Evolutionary conservation across 2,329 filamentous ascomycete genomes (phyloP).

Genomic region (Monilinia vaccinii-corymbosi): DNA sequence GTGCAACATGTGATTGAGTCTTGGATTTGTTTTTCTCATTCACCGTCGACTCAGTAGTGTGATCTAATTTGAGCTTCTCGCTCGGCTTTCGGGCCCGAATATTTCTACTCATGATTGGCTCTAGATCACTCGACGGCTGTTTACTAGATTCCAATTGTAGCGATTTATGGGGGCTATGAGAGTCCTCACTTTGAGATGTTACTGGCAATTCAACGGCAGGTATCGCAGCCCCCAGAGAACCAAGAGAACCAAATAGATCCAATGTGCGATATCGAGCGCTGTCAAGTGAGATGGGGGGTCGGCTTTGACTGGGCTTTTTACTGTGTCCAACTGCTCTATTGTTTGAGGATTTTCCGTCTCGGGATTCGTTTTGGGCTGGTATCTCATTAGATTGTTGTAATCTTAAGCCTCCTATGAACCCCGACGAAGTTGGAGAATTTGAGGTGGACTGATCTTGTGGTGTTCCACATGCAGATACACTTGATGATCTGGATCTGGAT

Average conservation of each 20-base stretch:
- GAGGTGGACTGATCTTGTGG: not conserved
- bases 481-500: conserved; percentile 9
- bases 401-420: conserved; percentile 29
- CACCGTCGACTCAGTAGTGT: not conserved
- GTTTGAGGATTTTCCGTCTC: not conserved
- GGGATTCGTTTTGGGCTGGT: conserved; percentile 14
- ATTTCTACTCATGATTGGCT: conserved; percentile 4
- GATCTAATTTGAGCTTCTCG: not conserved
- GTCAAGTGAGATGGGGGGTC: conserved; percentile 3
- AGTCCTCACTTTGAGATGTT: not conserved
- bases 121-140: not conserved
- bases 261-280: conserved; percentile 3
- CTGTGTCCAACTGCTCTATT: not conserved
- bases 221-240: not conserved
- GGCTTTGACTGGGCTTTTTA: not conserved
- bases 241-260: not conserved
- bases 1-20: not conserved
- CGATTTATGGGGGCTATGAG: not conserved
- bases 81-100: not conserved
- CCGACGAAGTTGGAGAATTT: conserved; percentile 5
- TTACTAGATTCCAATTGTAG: not conserved
- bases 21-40: not conserved
- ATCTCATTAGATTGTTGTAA: conserved; percentile 22
- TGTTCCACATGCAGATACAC: not conserved
- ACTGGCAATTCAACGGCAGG: not conserved